Evolutionary conservation across 2,329 filamentous ascomycete species (phyloP).

Genomic region (Fusarium sp.): DNA sequence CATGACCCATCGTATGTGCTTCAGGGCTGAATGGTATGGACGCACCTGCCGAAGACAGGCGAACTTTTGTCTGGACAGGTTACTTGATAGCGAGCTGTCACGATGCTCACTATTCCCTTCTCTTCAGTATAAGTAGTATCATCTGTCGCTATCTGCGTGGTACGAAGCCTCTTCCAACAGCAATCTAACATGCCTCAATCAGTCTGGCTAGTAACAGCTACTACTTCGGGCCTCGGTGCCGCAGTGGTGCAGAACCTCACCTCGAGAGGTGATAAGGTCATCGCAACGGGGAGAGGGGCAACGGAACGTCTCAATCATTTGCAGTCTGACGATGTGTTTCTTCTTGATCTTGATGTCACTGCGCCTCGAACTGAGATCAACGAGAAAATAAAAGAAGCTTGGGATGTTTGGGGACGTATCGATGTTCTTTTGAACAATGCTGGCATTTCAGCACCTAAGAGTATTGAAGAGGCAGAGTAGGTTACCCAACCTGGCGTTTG

Average conservation of each 20-base stretch:
- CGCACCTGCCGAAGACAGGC: neutral
- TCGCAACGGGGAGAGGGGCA: slow-evolving; percentile 2
- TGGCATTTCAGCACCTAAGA: neutral
- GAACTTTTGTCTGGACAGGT: neutral
- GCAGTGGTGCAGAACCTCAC: slow-evolving; percentile 2
- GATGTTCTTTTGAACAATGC: slow-evolving; percentile 11
- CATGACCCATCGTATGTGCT: neutral
- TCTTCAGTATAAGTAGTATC: neutral
- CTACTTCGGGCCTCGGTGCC: slow-evolving; percentile 8
- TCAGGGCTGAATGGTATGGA: neutral
- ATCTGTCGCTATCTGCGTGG: neutral
- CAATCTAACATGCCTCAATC: neutral
- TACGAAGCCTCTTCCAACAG: neutral
- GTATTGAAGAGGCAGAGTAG: slow-evolving; percentile 7
- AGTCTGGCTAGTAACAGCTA: slow-evolving; percentile 8
- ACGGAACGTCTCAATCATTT: neutral
- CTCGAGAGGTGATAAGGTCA: neutral
- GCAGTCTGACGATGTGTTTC: neutral
- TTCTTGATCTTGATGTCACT: slow-evolving; percentile 4
- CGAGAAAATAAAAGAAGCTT: neutral
- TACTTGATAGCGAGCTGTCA: neutral
- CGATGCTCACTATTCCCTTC: neutral
- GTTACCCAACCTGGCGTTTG: neutral
- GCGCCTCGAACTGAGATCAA: neutral
- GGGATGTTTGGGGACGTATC: neutral